Base-by-base conservation (phyloP, 176 grass and related monocot genomes). In the Rhipidocladum racemiflorum region DNA sequence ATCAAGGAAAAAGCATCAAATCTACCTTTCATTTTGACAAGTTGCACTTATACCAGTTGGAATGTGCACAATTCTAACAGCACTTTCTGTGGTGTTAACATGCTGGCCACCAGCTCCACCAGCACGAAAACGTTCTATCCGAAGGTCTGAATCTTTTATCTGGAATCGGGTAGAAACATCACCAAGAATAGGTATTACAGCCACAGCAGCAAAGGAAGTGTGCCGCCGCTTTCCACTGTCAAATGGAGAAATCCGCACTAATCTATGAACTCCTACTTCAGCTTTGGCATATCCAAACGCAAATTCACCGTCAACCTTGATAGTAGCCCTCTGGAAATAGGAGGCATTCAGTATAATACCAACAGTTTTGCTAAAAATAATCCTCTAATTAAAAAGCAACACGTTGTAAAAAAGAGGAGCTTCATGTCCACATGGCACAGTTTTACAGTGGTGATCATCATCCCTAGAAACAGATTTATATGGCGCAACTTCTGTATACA, bases 241-340 rank as follows among this genome's bases (percentile, higher is more conserved):
- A 88, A 98, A 95, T 32, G 96, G 96, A 66, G 96, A 98, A 91
- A 98, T 98, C 30, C 92, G 84, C 29, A 95, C 92, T 71, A 98
- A 81, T 43, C 92, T 88, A 81, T 98, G 96, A 71, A 88, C 87
- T 69, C 96, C 92, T 49, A 98, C 93, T 91, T 98, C 90, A 0
- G 96, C 75, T 87, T 97, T 97, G 32, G 92, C 90, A 79, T 98
- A 98, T 75, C 96, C 96, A 78, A 88, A 95, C 32, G 92, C 92
- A 90, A 91, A 91, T 68, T 95, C 96, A 74, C 92, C 90, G 40
- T 98, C 90, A 63, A 95, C 81, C 88, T 95, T 98, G 67, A 95
- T 91, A 76, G 96, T 98, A 29, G 90, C 96, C 74, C 96, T 89
- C 96, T 98, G 83, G 85, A 78, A 83, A 78, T 39, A 78, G 36